Percentiles rank a stretch among this genome's conserved stretches.
These are phyloP conservation scores for Penicillium steckii DNA, from an alignment of 495 filamentous ascomycete species.

Conservation along the genomic window DNA sequence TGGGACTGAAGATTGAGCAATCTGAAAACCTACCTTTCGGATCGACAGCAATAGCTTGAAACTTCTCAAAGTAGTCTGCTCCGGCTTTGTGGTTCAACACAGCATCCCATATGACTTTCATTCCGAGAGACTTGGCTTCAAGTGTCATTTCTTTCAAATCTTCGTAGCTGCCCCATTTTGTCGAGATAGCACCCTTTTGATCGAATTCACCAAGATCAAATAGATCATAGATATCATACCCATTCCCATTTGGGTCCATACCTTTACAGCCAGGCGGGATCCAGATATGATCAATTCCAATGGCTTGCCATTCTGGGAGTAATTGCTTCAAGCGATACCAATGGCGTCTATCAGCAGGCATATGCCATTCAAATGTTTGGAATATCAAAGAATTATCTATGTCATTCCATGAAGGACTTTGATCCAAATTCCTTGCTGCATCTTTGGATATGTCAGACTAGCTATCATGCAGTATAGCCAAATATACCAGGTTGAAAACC, in stretches of 20 bases:
- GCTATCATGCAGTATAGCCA: background rate
- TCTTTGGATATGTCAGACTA: background rate
- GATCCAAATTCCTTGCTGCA: slow-evolving; percentile 23
- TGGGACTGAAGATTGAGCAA: background rate
- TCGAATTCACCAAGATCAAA: slow-evolving; percentile 78
- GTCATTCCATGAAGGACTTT: slow-evolving; percentile 34
- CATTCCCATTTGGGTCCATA: slow-evolving; percentile 59
- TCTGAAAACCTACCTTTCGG: slow-evolving; percentile 36
- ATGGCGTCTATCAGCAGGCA: slow-evolving; percentile 61
- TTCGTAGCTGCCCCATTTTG: slow-evolving; percentile 70
- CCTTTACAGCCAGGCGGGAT: slow-evolving; percentile 75
- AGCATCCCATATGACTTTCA: slow-evolving; percentile 71
- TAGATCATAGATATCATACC: slow-evolving; percentile 77
- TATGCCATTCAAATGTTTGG: slow-evolving; percentile 76
- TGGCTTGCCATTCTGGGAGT: slow-evolving; percentile 53
- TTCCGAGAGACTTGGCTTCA: slow-evolving; percentile 48
- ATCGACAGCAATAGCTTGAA: slow-evolving; percentile 61
- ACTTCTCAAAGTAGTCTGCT: slow-evolving; percentile 62
- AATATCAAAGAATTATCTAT: slow-evolving; percentile 61
- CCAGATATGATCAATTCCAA: slow-evolving; percentile 69
- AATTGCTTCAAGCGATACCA: slow-evolving; percentile 58
- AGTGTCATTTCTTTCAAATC: slow-evolving; percentile 56
- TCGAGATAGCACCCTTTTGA: slow-evolving; percentile 62
- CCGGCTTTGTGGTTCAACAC: slow-evolving; percentile 76
- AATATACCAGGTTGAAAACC: no score